Base-by-base conservation (phyloP, 2,329 filamentous ascomycete genomes). In the Ophiognomonia clavigignenti-juglandacearum region DNA sequence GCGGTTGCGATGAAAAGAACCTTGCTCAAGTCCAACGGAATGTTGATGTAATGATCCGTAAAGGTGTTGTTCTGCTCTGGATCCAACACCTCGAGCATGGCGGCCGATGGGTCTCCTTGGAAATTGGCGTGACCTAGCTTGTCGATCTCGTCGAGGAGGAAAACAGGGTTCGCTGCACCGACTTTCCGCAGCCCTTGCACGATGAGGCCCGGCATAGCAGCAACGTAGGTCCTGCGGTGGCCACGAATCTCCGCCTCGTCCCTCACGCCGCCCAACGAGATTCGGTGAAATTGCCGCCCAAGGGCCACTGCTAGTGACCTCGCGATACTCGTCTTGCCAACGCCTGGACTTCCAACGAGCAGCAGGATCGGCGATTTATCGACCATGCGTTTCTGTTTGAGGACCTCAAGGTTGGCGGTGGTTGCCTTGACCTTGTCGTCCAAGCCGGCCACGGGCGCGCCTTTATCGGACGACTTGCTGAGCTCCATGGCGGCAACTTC, bases 221-320 rank as follows among this genome's bases (percentile, higher is more conserved):
- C 93, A 49, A 98, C 93, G 61, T 98, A 98, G 1, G 93, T 98
- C 57, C 93, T 79, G 47, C 93, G 80, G 66, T 98, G 93, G 9
- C 93, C 93, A 50, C 93, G 82, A 51, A 98, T 97, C 69, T 98
- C 93, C 14, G 93, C 93, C 65, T 98, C 93, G 59, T 98, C 93
- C 45, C 93, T 78, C 3, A 98, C 92, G 57, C 93, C 93, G 51
- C 93, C 93, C 4, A 98, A 82, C 4, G 93, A 97, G 58, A 98
- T 96, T 38, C 93, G 83, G 66, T 98, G 92, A 65, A 98, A 98
- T 64, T 96, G 95, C 54, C 93, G 83, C 14, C 92, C 92, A 10
- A 98, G 76, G 1, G 93, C 91, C 14, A 88, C 88, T 2, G 93
- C 93, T 20, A 98, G 85, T 1, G 92, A 97, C 58, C 91, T 89